Conservation (phyloP, 1,284 basidiomycete species). For the Irpex sp. region DNA sequence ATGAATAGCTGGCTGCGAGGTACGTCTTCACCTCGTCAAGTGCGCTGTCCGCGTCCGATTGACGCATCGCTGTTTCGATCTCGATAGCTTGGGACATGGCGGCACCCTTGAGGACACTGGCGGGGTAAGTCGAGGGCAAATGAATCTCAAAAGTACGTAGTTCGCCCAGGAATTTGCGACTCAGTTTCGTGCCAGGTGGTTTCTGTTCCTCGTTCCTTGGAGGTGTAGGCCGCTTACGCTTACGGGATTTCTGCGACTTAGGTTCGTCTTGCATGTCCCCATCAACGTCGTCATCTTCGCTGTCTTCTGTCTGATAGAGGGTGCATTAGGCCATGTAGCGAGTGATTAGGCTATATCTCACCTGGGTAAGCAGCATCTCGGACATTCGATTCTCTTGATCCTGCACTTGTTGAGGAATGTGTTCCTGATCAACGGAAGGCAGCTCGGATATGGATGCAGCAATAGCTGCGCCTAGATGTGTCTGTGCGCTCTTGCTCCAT, state of each 20-base stretch:
- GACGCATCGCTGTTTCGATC: constrained; percentile 5
- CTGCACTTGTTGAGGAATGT: background rate
- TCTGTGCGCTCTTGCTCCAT: background rate
- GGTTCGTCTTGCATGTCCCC: too few species aligned
- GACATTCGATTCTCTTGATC: background rate
- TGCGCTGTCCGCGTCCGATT: constrained; percentile 5
- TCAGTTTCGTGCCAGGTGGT: background rate
- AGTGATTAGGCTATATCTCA: background rate
- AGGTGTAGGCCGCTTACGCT: background rate
- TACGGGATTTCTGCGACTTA: background rate
- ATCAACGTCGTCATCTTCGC: background rate
- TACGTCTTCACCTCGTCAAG: constrained; percentile 10
- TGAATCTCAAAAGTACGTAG: constrained; percentile 1
- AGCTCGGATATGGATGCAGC: background rate
- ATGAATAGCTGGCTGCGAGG: constrained; percentile 5
- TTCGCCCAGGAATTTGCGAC: background rate
- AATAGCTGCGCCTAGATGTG: background rate
- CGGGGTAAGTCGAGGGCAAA: constrained; percentile 9
- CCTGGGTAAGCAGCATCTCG: background rate
- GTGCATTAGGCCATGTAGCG: background rate
- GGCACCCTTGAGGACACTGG: background rate
- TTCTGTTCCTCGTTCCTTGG: background rate
- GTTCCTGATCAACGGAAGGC: background rate
- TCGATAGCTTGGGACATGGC: background rate
- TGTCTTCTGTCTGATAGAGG: background rate